Percentiles rank a stretch among this genome's conserved stretches.
Conservation (phyloP, 805 yeast genomes). For the Geotrichum ghanense region DNA sequence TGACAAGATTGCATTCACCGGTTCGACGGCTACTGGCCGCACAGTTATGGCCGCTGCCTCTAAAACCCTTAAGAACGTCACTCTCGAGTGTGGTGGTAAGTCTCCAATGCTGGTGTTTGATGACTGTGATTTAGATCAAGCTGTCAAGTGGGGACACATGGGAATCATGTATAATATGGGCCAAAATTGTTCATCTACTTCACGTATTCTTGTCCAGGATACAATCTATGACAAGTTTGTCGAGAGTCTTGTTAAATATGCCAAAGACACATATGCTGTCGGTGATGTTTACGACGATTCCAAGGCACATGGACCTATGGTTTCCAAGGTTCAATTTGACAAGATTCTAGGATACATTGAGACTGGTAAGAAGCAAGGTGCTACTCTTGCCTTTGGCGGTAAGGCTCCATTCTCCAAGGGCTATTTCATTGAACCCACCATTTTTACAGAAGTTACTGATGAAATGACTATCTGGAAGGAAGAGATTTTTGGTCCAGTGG, state of each 20-base stretch:
- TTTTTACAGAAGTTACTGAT: slow-evolving; percentile 59
- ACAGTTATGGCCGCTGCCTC: slow-evolving; percentile 62
- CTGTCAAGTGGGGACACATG: slow-evolving; percentile 46
- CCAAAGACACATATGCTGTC: slow-evolving; percentile 37
- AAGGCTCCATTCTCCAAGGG: slow-evolving; percentile 20
- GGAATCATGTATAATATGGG: slow-evolving; percentile 76
- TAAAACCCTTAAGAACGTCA: slow-evolving; percentile 59
- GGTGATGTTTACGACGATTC: slow-evolving; percentile 32
- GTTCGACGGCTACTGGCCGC: slow-evolving; percentile 74
- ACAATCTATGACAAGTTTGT: slow-evolving; percentile 52
- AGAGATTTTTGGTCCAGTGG: slow-evolving; percentile 33
- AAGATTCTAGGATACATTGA: slow-evolving; percentile 1
- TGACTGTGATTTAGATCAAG: slow-evolving; percentile 52
- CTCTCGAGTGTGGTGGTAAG: slow-evolving; percentile 82
- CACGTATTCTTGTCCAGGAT: slow-evolving; percentile 65
- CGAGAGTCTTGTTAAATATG: slow-evolving; percentile 30
- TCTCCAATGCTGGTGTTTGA: slow-evolving; percentile 67
- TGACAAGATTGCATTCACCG: slow-evolving; percentile 77
- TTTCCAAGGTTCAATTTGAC: background rate
- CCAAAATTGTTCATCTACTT: slow-evolving; percentile 81
- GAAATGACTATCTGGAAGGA: slow-evolving; percentile 1
- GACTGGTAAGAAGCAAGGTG: background rate
- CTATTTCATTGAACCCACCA: slow-evolving; percentile 45
- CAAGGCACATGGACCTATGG: slow-evolving; percentile 39
- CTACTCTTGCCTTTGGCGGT: slow-evolving; percentile 32